These are phyloP conservation scores for Leptographium lundbergii DNA, from an alignment of 2,329 filamentous ascomycete species.

Conservation along the genomic window DNA sequence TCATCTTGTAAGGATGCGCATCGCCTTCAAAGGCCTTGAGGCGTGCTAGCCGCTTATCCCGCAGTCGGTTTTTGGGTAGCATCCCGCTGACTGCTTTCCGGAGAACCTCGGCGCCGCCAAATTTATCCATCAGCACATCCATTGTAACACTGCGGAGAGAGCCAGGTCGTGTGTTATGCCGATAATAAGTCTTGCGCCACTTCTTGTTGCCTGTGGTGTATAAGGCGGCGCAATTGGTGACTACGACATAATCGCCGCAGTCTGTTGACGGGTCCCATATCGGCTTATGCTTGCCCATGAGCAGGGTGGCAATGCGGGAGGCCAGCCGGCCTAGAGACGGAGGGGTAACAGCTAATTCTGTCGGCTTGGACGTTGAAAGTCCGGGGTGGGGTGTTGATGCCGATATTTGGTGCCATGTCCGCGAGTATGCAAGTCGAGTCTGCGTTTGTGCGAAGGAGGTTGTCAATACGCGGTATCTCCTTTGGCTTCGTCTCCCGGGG, in stretches of 20 bases:
- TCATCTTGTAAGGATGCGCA: slow-evolving; percentile 82
- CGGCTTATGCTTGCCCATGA: slow-evolving; percentile 99
- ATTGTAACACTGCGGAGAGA: slow-evolving; percentile 80
- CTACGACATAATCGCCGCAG: slow-evolving; percentile 97
- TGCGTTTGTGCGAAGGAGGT: slow-evolving; percentile 22
- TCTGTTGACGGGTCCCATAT: slow-evolving; percentile 96
- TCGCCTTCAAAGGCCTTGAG: slow-evolving; percentile 95
- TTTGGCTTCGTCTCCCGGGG: background rate
- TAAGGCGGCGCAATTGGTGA: slow-evolving; percentile 75
- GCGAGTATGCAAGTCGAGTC: slow-evolving; percentile 93
- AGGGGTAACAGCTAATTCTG: slow-evolving; percentile 39
- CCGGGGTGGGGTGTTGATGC: slow-evolving; percentile 53
- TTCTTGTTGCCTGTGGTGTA: slow-evolving; percentile 86
- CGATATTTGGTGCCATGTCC: slow-evolving; percentile 82
- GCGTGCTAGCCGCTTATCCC: slow-evolving; percentile 75
- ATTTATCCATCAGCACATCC: slow-evolving; percentile 89
- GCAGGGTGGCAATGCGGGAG: slow-evolving; percentile 68
- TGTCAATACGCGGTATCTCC: background rate
- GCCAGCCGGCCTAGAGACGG: slow-evolving; percentile 85
- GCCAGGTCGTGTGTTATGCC: slow-evolving; percentile 83
- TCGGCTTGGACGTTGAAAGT: slow-evolving; percentile 40
- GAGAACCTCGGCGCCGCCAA: slow-evolving; percentile 84
- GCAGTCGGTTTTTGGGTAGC: slow-evolving; percentile 90
- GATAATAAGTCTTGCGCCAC: slow-evolving; percentile 90
- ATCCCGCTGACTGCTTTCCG: slow-evolving; percentile 89